Base-by-base conservation (phyloP, 202 grass and related monocot species). In the Panicum virgatum region DNA sequence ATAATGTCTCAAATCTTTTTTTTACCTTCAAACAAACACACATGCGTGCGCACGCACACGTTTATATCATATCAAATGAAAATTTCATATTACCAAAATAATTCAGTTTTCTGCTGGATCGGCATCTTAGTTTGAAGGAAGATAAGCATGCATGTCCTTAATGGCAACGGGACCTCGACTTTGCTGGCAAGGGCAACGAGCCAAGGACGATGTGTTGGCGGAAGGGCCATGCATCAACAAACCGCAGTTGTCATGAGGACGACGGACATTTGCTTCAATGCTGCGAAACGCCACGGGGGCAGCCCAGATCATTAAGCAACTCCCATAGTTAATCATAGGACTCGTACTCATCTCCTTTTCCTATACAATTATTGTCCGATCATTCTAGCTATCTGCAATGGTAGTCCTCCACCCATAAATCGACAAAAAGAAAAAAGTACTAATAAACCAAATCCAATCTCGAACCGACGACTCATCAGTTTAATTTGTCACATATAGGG, bases 261-360 rank as follows among this genome's bases (percentile, higher is more conserved):
- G n/a, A n/a, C n/a, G 57, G 72, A 81, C 77, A 76, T 89, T 89
- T 85, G 87, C 87, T 85, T 89, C 82, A 64, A 66, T 89, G 57
- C 65, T 59, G 87, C 77, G 87, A 72, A 89, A 89, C 30, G 60
- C 66, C 77, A 83, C 68, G 62, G 40, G 51, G 51, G 15, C 47
- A n/a, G 62, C 13, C 53, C 29, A 47, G 59, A 85, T 69, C 60
- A 84, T 76, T 34, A 63, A 57, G 62, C 70, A 12, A 79, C 77
- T 79, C 13, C 25, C 59, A 74, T 64, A 82, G 66, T 83, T 65
- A 74, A 65, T 75, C 45, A 7, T 64, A 22, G 46, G 51, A 53
- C 70, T 54, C 32, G n/a, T n/a, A 67, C 77, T 19, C 16, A 46
- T 66, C 65, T 73, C 59, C 45, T 63, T 83, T 75, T 64, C 45